Conservation (phyloP, 139 green algal genomes). For the Chlamydomonas asymmetrica region DNA sequence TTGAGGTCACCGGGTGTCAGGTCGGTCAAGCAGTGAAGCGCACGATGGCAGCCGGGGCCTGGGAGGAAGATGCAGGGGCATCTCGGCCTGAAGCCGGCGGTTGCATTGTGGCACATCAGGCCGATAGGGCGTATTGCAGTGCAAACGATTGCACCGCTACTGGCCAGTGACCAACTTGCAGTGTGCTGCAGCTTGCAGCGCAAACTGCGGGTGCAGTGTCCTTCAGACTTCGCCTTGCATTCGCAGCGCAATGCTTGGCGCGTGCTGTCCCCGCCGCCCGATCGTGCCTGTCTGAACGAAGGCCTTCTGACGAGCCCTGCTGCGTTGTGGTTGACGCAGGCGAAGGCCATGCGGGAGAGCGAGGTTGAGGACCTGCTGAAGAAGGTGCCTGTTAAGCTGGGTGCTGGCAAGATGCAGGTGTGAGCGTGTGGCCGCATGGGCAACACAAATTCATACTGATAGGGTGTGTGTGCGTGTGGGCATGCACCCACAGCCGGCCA, state of each 20-base stretch:
- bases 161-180: background rate
- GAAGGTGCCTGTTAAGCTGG: constrained; percentile 48
- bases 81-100: too few species aligned
- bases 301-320: constrained; percentile 38
- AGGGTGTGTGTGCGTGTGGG: too few species aligned
- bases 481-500: too few species aligned
- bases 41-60: too few species aligned
- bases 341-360: constrained; percentile 35
- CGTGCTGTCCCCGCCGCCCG: background rate
- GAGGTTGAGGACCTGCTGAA: constrained; percentile 43
- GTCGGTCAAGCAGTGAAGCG: too few species aligned
- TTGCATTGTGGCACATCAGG: too few species aligned
- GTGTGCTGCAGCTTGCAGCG: background rate
- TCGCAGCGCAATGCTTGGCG: background rate
- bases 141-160: too few species aligned
- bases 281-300: background rate
- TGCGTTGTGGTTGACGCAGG: constrained; percentile 35
- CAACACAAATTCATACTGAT: too few species aligned
- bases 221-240: background rate
- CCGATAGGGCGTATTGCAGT: too few species aligned
- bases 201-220: background rate
- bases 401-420: constrained; percentile 43
- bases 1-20: background rate
- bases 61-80: too few species aligned
- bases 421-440: too few species aligned